Evolutionary conservation across 495 filamentous ascomycete species (phyloP), one percentile per base, ranked within the genome.

Genomic region (Elasticomyces elasticus): DNA sequence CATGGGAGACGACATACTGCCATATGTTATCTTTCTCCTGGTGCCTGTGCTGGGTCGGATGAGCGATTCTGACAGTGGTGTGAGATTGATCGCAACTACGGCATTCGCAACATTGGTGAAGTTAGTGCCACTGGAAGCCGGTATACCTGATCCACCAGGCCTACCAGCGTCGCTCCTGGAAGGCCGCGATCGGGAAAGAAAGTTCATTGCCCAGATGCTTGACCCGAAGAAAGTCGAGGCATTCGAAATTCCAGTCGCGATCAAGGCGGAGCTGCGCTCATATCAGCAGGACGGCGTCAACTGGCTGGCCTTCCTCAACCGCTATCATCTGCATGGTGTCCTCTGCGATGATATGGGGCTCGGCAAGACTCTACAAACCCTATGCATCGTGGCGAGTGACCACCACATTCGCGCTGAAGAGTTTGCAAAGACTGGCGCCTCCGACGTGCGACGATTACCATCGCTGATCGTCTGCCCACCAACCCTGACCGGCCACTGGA

Each of bases 261-360:
- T 98, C 70, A 97, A 97, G 69, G 94, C 92, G 0, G 86, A 91
- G 49, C 78, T 98, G 22, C 83, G 92, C 58, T 92, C 89, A 0
- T 98, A 98, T 64, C 92, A 98, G 67, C 92, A 98, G 68, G 92
- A 98, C 42, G 92, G 92, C 69, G 90, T 98, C 68, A 98, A 97
- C 65, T 98, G 92, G 92, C 83, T 98, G 42, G 81, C 90, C 46
- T 98, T 98, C 74, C 83, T 98, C 60, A 98, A 97, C 64, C 89
- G 88, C 33, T 98, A 95, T 64, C 88, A 97, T 67, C 79, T 98
- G 15, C 92, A 98, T 60, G 92, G 92, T 35, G 95, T 98, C 71
- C 87, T 98, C 50, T 98, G 92, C 66, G 92, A 98, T 64, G 92
- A 98, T 65, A 98, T 98, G 92, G 92, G 92, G 59, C 86, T 98